Evolutionary conservation across 2,329 filamentous ascomycete species (phyloP).

Genomic region (Meredithiella fracta): DNA sequence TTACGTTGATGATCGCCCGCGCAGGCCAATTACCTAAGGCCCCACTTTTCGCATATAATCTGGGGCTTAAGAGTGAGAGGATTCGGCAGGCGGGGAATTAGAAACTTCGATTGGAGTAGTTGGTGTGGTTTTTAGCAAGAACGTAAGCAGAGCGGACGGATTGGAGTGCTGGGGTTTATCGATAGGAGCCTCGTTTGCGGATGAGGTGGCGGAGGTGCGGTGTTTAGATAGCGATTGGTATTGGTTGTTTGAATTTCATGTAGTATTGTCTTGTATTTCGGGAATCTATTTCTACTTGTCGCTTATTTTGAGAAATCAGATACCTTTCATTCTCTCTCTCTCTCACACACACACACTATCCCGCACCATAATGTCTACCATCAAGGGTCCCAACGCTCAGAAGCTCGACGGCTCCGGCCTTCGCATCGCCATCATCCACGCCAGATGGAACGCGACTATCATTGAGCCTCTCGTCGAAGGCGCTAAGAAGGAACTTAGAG

Average conservation of each 20-base stretch:
- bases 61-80: background rate
- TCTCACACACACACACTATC: too few relatives aligned
- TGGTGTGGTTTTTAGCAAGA: background rate
- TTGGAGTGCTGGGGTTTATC: background rate
- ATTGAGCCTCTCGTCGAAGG: slow-evolving; percentile 75
- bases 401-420: slow-evolving; percentile 53
- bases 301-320: too few relatives aligned
- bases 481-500: slow-evolving; percentile 58
- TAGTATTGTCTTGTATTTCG: too few relatives aligned
- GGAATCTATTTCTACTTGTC: background rate
- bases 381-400: slow-evolving; percentile 41
- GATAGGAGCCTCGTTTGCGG: slow-evolving; percentile 1
- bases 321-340: too few relatives aligned
- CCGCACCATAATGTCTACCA: slow-evolving; percentile 15
- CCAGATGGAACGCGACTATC: slow-evolving; percentile 82
- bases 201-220: background rate
- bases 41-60: background rate
- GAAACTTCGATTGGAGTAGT: background rate
- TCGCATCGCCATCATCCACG: slow-evolving; percentile 88
- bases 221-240: background rate
- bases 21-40: background rate
- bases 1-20: background rate
- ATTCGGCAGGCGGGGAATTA: background rate
- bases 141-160: background rate
- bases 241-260: too few relatives aligned